Base-by-base conservation (phyloP, 345 rosid genomes). In the Lepidium aucheri region DNA sequence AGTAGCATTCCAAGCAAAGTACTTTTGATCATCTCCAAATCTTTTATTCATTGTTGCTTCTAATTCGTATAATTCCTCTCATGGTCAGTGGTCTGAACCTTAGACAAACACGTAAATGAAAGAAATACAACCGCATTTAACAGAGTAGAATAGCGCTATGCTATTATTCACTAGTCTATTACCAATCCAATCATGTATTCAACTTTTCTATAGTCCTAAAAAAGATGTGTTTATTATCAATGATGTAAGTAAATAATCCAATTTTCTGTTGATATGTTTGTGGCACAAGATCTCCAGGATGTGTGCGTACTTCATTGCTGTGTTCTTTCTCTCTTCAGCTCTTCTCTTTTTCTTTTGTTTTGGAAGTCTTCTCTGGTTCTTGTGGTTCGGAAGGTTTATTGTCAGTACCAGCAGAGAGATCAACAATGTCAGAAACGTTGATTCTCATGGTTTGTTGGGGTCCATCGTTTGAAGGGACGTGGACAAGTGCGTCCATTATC, bases 401-500 rank as follows among this genome's bases (percentile, higher is more conserved):
- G 20, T 83, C 65, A 6, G 60, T 56, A n/a, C 82, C 66, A 58
- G 70, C 76, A 0, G 74, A 77, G 62, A 84, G 57, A 8, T 81
- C 63, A 42, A 60, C 42, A 44, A 43, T 74, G 72, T 80, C 87
- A 1, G 72, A 70, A 3, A 88, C 53, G 55, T 71, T 80, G 7
- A 95, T 77, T 34, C 95, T 84, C 68, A 81, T 49, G 6, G 93
- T 77, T 76, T 82, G 86, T 52, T 69, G 82, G 59, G 83, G 81
- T 68, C 80, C 97, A 20, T 89, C 87, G 2, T 88, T 89, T 55
- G 77, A 81, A 16, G 96, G 97, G 65, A 90, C 56, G 14, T 84
- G 86, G 41, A 94, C 83, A 57, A 90, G 93, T 5, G 99, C 97
- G 28, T 94, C 96, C 96, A 90, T 83, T 16, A 90, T 73, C 62